A percentile compares a stretch with the other conserved stretches of the same genome.
phyloP scores from a whole-genome alignment of 345 rosid species.

The Eucalyptus cloeziana region DNA sequence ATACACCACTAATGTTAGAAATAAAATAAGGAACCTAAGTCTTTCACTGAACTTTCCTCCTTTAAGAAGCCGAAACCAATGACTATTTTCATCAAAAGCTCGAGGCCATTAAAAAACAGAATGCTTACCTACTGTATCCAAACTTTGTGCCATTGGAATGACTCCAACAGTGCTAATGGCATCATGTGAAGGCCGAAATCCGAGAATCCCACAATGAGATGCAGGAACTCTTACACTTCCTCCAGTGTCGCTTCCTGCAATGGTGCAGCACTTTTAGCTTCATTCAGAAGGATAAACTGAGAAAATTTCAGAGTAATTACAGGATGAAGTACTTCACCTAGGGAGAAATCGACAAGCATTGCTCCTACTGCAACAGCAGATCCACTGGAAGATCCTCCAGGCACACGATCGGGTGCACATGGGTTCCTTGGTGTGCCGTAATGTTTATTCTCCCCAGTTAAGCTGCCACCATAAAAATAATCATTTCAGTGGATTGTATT shows the following conservation, averaged over 20 bases:
- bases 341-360: not conserved
- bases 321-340: not conserved
- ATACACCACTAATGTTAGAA: not conserved
- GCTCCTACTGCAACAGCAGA: slow-evolving; percentile 8
- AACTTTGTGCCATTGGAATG: slow-evolving; percentile 79
- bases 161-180: slow-evolving; percentile 53
- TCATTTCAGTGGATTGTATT: not conserved
- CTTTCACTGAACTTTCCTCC: not conserved
- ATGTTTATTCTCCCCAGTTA: slow-evolving; percentile 1
- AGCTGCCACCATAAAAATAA: not conserved
- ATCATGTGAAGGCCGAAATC: slow-evolving; percentile 67
- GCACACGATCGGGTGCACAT: not conserved
- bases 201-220: slow-evolving; percentile 67
- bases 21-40: not conserved
- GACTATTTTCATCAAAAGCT: not conserved
- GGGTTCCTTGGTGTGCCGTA: slow-evolving; percentile 3
- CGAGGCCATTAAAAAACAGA: not conserved
- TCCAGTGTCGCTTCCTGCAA: slow-evolving; percentile 85
- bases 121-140: slow-evolving; percentile 80
- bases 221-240: slow-evolving; percentile 90
- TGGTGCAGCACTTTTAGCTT: not conserved
- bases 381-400: slow-evolving; percentile 8
- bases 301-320: not conserved
- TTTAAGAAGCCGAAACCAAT: not conserved
- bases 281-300: not conserved